Evolutionary conservation across 495 filamentous ascomycete genomes (phyloP).

Genomic region (Haplographium delicatum): DNA sequence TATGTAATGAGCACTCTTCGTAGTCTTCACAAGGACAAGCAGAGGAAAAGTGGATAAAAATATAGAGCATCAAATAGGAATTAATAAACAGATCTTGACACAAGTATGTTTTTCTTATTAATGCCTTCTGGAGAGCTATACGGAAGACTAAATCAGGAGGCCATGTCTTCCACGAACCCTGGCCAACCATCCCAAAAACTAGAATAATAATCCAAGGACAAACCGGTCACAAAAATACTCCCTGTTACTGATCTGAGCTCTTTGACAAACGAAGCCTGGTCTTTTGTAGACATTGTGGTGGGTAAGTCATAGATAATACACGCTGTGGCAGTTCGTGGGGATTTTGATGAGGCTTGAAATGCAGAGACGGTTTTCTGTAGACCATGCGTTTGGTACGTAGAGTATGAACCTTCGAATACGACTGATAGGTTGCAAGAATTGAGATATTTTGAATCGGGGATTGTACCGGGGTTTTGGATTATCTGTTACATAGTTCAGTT

Average conservation of each 20-base stretch:
- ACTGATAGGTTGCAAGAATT: slow-evolving; percentile 33
- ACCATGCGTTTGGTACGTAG: slow-evolving; percentile 35
- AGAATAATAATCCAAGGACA: slow-evolving; percentile 40
- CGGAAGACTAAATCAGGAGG: too few relatives aligned
- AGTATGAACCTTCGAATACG: slow-evolving; percentile 42
- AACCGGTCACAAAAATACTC: slow-evolving; percentile 41
- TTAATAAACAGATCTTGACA: too few relatives aligned
- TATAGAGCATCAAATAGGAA: too few relatives aligned
- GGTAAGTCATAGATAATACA: slow-evolving; percentile 42
- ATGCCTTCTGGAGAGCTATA: too few relatives aligned
- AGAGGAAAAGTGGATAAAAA: too few relatives aligned
- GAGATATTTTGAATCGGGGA: slow-evolving; percentile 42
- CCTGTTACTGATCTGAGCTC: slow-evolving; percentile 33
- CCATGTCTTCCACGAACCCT: slow-evolving; percentile 36
- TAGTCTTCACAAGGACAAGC: too few relatives aligned
- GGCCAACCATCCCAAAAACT: slow-evolving; percentile 38
- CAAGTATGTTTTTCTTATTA: too few relatives aligned
- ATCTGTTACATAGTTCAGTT: too few relatives aligned
- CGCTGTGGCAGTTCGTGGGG: slow-evolving; percentile 32
- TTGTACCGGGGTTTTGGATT: slow-evolving; percentile 43
- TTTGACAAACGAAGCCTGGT: slow-evolving; percentile 33
- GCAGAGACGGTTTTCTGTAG: slow-evolving; percentile 30
- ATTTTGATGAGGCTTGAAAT: slow-evolving; percentile 27
- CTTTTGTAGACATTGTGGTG: slow-evolving; percentile 26
- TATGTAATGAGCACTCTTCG: too few relatives aligned